Evolutionary conservation across 2,329 filamentous ascomycete genomes (phyloP).

Genomic region (Talaromyces sp.): DNA sequence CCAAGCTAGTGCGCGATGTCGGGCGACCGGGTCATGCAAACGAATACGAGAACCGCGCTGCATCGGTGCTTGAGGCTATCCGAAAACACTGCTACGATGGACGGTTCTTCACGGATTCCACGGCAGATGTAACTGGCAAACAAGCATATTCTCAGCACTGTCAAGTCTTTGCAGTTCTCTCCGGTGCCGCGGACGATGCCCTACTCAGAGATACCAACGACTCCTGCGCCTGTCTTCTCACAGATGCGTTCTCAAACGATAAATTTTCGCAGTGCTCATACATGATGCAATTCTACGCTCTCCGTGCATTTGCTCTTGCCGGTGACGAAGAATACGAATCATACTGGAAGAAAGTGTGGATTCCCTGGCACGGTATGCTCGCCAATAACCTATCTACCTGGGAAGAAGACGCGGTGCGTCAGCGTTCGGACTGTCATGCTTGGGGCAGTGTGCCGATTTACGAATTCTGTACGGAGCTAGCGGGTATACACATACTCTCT

Average conservation of each 20-base stretch:
- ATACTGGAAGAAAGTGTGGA: slow-evolving; percentile 25
- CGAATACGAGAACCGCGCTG: slow-evolving; percentile 13
- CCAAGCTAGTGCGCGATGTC: slow-evolving; percentile 20
- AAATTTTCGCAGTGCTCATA: slow-evolving; percentile 31
- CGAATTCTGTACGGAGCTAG: slow-evolving; percentile 21
- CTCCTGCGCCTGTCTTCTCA: not conserved
- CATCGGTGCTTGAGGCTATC: slow-evolving; percentile 16
- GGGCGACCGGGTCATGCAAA: not conserved
- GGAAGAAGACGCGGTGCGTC: slow-evolving; percentile 38
- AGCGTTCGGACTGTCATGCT: slow-evolving; percentile 41
- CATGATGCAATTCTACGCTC: slow-evolving; percentile 37
- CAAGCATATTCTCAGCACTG: slow-evolving; percentile 23
- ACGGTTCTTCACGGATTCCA: slow-evolving; percentile 27
- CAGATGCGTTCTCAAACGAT: slow-evolving; percentile 16
- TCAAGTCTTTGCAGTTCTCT: slow-evolving; percentile 26
- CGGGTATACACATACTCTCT: not conserved
- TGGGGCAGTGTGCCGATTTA: slow-evolving; percentile 41
- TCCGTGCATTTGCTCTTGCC: slow-evolving; percentile 31
- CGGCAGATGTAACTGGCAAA: slow-evolving; percentile 20
- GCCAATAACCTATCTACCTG: slow-evolving; percentile 35
- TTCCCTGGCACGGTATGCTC: slow-evolving; percentile 36
- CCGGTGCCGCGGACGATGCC: slow-evolving; percentile 14
- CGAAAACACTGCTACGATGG: slow-evolving; percentile 24
- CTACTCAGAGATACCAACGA: not conserved
- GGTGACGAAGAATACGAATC: slow-evolving; percentile 28